Base-by-base conservation (phyloP, 2,329 filamentous ascomycete species). In the Helminthosporium solani region DNA sequence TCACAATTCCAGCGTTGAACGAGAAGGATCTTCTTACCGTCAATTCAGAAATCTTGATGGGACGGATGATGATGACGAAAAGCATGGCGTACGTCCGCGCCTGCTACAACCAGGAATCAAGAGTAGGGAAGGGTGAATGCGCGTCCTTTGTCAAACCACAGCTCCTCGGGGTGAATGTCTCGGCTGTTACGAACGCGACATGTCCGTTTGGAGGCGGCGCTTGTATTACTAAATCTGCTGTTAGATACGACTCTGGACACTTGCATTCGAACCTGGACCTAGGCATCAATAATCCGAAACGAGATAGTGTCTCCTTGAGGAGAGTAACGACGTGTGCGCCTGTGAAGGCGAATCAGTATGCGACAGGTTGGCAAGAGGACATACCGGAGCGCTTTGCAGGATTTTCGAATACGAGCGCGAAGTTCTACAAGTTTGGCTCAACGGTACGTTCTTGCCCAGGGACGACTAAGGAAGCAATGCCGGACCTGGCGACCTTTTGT, bases 301-400 rank as follows among this genome's bases (percentile, higher is more conserved):
- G 5, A 5, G 49, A 57, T 14, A 46, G 45, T 7, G 19, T 60
- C 2, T 45, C 47, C 2, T 42, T 60, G 19, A 43, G 55, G 6
- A 39, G 52, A 34, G 54, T 58, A n/a, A 57, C 56, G 0, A 52
- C 52, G 2, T 60, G 57, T 34, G 54, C 56, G 6, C 56, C 56
- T 9, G 47, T 60, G 3, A 16, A 27, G 15, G 37, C 33, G 4
- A 49, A 54, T 9, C 45, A 45, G 11, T 60, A 60, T 38, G 38
- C 55, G 2, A 56, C 51, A 7, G 36, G 25, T 1, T 60, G 55
- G 57, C 33, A 12, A 16, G 18, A 47, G 5, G 46, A 52, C 31
- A 40, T 57, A 12, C 35, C 46, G 16, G 51, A 57, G 33, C 27
- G 34, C 23, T 49, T 40, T 20, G 35, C 20, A 7, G 27, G 28